Percentiles rank a stretch among this genome's conserved stretches.
phyloP scores from a whole-genome alignment of 306 rosid genomes.

The Morella rubra region DNA sequence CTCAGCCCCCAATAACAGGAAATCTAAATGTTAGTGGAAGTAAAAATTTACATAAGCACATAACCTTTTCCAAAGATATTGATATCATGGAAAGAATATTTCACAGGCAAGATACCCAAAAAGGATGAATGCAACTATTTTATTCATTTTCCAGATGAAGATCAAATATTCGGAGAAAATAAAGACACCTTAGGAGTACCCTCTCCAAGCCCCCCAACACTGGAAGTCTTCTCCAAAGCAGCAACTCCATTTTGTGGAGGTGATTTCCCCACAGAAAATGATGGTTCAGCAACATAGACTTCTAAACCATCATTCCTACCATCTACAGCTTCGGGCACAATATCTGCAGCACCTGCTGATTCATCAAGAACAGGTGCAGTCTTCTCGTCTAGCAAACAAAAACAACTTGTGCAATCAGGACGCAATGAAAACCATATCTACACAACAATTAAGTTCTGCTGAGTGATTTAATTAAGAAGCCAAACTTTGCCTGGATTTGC shows the following conservation, averaged over 20 bases:
- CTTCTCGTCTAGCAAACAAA: slow-evolving; percentile 40
- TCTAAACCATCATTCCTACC: slow-evolving; percentile 40
- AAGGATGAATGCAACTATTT: not conserved
- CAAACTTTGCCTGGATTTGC: too few species aligned
- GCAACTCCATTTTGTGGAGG: slow-evolving; percentile 56
- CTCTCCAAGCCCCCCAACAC: slow-evolving; percentile 74
- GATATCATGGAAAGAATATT: not conserved
- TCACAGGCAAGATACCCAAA: not conserved
- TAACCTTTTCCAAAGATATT: not conserved
- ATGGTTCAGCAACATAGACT: slow-evolving; percentile 41
- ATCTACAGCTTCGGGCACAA: slow-evolving; percentile 43
- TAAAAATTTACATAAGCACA: not conserved
- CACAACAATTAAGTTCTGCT: not conserved
- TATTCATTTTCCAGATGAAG: not conserved
- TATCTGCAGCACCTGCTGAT: slow-evolving; percentile 29
- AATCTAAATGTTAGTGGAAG: not conserved
- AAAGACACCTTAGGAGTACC: slow-evolving; percentile 82
- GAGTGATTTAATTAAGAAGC: too few species aligned
- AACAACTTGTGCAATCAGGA: slow-evolving; percentile 3
- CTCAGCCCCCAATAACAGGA: not conserved
- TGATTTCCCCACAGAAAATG: slow-evolving; percentile 68
- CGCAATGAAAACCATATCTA: slow-evolving; percentile 10
- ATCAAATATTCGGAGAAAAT: not conserved
- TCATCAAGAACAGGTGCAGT: slow-evolving; percentile 33
- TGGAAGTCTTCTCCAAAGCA: slow-evolving; percentile 42